These are phyloP conservation scores for Aspergillus novofumigatus DNA, from an alignment of 2,329 filamentous ascomycete genomes.

Conservation along the genomic window DNA sequence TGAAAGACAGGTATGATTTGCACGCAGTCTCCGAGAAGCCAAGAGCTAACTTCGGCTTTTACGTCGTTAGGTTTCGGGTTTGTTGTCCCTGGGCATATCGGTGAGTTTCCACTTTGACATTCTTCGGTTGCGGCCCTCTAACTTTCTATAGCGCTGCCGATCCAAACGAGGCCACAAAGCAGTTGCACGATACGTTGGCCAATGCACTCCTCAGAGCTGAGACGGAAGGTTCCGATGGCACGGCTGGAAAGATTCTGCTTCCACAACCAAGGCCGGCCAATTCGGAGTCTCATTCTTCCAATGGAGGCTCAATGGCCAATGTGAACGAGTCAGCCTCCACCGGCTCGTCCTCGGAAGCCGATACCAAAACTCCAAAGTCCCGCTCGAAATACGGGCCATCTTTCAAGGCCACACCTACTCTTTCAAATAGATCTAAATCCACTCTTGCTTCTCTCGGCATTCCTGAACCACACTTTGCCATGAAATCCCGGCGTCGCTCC, in stretches of 20 bases:
- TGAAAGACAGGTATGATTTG: conserved; percentile 54
- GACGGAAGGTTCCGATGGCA: conserved; percentile 19
- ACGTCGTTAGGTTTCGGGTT: conserved; percentile 45
- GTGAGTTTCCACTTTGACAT: conserved; percentile 13
- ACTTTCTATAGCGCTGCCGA: conserved; percentile 27
- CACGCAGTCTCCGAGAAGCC: neutral
- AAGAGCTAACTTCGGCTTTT: neutral
- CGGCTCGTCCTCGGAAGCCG: conserved; percentile 15
- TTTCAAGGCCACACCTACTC: conserved; percentile 22
- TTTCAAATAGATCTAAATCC: conserved; percentile 30
- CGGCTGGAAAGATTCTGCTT: conserved; percentile 21
- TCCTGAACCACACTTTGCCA: conserved; percentile 43
- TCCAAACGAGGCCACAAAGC: conserved; percentile 34
- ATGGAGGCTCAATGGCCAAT: conserved; percentile 10
- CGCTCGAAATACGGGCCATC: conserved; percentile 14
- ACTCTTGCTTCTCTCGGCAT: conserved; percentile 44
- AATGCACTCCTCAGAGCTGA: conserved; percentile 30
- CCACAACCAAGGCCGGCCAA: conserved; percentile 22
- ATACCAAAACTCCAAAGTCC: conserved; percentile 8
- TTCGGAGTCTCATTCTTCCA: conserved; percentile 12
- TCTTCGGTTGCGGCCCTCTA: neutral
- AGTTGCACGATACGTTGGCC: conserved; percentile 34
- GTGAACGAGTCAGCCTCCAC: conserved; percentile 18
- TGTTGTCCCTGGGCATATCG: conserved; percentile 50
- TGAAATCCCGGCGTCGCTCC: conserved; percentile 48